Conservation (phyloP, 148 eudicot genomes). For the Silene conica region DNA sequence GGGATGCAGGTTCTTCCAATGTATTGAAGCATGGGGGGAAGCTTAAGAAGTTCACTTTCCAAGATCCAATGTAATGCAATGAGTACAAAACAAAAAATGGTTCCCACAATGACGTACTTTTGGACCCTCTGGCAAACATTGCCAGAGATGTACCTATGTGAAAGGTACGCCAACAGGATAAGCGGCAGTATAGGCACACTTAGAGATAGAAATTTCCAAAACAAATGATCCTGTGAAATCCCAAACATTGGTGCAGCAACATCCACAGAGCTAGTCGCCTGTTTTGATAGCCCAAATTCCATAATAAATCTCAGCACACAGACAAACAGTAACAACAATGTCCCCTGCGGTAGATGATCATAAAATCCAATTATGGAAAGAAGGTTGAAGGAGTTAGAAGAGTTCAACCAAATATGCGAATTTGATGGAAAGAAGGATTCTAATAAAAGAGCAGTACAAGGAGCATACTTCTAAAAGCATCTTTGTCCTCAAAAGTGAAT, state of each 20-base stretch:
- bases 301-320: constrained; percentile 53
- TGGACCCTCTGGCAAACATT: constrained; percentile 28
- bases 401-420: not conserved
- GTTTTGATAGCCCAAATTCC: constrained; percentile 83
- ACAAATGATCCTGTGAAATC: constrained; percentile 35
- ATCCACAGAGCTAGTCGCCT: constrained; percentile 42
- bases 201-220: constrained; percentile 45
- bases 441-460: constrained; percentile 5
- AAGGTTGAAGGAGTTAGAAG: not conserved
- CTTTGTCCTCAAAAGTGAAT: constrained; percentile 48
- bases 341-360: constrained; percentile 47
- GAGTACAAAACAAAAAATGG: constrained; percentile 53
- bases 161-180: constrained; percentile 44
- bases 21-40: constrained; percentile 29
- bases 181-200: constrained; percentile 48
- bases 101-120: constrained; percentile 54
- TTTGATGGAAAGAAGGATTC: not conserved
- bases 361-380: not conserved
- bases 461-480: constrained; percentile 65
- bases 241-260: constrained; percentile 44
- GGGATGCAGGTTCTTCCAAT: constrained; percentile 52
- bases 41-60: constrained; percentile 46
- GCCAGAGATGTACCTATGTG: constrained; percentile 36
- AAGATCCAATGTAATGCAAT: constrained; percentile 58
- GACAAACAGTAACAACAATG: constrained; percentile 44